Evolutionary conservation across 1,139 yeast genomes (phyloP).

Genomic region (Candida labiduridarum): DNA sequence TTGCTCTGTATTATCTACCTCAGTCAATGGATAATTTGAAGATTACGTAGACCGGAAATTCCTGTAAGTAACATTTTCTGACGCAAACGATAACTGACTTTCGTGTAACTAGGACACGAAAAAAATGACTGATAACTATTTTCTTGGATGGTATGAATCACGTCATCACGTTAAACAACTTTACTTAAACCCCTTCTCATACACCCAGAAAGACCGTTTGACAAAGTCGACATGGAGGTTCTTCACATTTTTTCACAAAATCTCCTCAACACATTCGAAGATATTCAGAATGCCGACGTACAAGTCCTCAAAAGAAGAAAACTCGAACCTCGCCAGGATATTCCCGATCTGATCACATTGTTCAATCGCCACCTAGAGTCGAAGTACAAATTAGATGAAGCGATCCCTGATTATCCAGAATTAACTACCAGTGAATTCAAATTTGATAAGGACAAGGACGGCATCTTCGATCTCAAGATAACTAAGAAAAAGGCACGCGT

Average conservation of each 20-base stretch:
- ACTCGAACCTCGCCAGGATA: background rate
- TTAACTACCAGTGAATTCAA: background rate
- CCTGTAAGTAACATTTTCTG: too few relatives aligned
- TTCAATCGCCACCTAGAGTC: background rate
- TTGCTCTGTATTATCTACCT: too few relatives aligned
- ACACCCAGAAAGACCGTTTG: too few relatives aligned
- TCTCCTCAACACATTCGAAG: background rate
- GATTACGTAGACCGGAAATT: too few relatives aligned
- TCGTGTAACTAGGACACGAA: too few relatives aligned
- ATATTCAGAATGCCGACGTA: background rate
- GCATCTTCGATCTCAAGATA: background rate
- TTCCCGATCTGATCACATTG: background rate
- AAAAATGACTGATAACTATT: too few relatives aligned
- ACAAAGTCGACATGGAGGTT: background rate
- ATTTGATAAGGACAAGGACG: background rate
- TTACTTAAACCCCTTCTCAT: too few relatives aligned
- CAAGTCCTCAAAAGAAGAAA: slow-evolving; percentile 1
- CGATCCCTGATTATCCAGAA: background rate
- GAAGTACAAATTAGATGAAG: background rate
- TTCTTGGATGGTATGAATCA: too few relatives aligned
- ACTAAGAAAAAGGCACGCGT: background rate
- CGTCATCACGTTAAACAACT: too few relatives aligned
- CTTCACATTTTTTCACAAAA: background rate
- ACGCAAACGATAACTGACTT: too few relatives aligned
- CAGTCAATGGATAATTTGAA: too few relatives aligned